A percentile compares a stretch with the other conserved stretches of the same genome.
Conservation (phyloP, 1,139 yeast genomes). For the Yarrowia galli region DNA sequence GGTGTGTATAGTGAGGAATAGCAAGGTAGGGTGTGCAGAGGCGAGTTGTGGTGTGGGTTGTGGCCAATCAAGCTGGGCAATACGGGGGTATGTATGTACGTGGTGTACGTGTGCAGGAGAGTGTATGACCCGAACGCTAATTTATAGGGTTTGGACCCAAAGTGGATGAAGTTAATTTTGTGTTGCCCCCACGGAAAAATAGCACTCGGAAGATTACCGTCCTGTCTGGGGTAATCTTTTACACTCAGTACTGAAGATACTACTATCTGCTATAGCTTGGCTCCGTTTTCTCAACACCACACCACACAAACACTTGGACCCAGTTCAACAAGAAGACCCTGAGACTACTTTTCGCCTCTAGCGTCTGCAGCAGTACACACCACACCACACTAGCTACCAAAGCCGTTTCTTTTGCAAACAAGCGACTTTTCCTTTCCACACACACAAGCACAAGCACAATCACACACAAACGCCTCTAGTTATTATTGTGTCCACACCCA, state of each 20-base stretch:
- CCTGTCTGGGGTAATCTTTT: conserved; percentile 21
- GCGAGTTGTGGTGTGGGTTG: background rate
- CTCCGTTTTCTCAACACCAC: background rate
- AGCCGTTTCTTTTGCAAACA: background rate
- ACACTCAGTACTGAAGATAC: no score
- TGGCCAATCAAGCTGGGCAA: background rate
- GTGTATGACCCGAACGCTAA: background rate
- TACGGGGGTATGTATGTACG: conserved; percentile 18
- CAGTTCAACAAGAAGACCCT: background rate
- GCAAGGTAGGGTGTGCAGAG: background rate
- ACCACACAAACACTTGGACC: background rate
- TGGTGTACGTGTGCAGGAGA: conserved; percentile 18
- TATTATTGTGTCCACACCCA: background rate
- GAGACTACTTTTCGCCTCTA: background rate
- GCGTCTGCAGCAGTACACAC: background rate
- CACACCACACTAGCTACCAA: background rate
- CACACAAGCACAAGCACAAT: background rate
- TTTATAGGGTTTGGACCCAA: background rate
- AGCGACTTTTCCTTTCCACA: background rate
- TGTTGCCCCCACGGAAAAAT: conserved; percentile 31
- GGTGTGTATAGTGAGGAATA: background rate
- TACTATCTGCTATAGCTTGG: background rate
- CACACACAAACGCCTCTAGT: no score
- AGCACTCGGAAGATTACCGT: conserved; percentile 23
- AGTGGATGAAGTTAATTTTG: background rate